Percentiles rank a stretch among this genome's conserved stretches.
Conservation (phyloP, 352 stramenopile genomes). For the Blastocystis sp. region DNA sequence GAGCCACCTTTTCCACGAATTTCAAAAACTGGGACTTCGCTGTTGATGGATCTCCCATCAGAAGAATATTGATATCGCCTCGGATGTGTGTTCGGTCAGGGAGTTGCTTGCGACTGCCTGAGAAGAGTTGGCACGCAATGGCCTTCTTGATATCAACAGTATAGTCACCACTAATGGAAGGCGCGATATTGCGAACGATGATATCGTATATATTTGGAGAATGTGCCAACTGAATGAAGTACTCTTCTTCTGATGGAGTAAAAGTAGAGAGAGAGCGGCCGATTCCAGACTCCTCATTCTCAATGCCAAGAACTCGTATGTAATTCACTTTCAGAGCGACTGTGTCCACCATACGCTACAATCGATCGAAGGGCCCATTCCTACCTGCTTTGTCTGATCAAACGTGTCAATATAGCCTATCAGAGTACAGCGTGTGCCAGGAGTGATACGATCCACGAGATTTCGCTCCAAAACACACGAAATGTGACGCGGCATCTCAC, state of each 20-base stretch:
- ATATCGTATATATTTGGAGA: slow-evolving; percentile 86
- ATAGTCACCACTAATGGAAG: slow-evolving; percentile 82
- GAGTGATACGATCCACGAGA: slow-evolving; percentile 86
- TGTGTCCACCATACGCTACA: slow-evolving; percentile 66
- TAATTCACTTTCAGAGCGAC: slow-evolving; percentile 85
- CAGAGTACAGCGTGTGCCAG: slow-evolving; percentile 87
- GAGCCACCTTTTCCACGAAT: slow-evolving; percentile 87
- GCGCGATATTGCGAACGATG: slow-evolving; percentile 76
- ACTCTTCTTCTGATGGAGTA: slow-evolving; percentile 89
- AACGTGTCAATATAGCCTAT: slow-evolving; percentile 90
- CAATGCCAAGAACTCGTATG: slow-evolving; percentile 82
- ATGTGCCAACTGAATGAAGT: slow-evolving; percentile 85
- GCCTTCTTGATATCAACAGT: slow-evolving; percentile 82
- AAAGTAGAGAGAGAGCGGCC: slow-evolving; percentile 84
- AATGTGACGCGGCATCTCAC: slow-evolving; percentile 93
- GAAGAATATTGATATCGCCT: slow-evolving; percentile 95
- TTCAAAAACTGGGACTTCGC: slow-evolving; percentile 97
- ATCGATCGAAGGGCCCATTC: not conserved
- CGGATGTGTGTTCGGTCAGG: slow-evolving; percentile 90
- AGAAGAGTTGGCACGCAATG: slow-evolving; percentile 87
- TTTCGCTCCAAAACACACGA: slow-evolving; percentile 86
- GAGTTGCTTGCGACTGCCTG: slow-evolving; percentile 83
- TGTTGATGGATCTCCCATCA: slow-evolving; percentile 92
- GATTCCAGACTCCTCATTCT: slow-evolving; percentile 65
- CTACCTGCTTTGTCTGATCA: slow-evolving; percentile 66